These are phyloP conservation scores for Neophaeococcomyces mojaviensis DNA, from an alignment of 2,329 filamentous ascomycete species.

Conservation along the genomic window DNA sequence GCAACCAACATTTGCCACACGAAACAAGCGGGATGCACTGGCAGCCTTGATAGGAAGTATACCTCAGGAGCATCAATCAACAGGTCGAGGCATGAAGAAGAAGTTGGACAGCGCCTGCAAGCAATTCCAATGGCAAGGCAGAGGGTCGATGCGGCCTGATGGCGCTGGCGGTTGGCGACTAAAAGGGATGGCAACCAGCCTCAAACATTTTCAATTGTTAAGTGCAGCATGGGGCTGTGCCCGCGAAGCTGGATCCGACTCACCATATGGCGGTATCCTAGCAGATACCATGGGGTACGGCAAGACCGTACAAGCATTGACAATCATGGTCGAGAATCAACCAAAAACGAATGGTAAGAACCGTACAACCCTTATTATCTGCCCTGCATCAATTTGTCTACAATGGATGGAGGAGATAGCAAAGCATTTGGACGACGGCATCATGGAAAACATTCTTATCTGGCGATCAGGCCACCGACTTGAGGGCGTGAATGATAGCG, in stretches of 20 bases:
- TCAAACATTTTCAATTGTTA: conserved; percentile 31
- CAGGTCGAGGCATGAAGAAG: conserved; percentile 23
- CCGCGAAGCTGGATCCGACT: conserved; percentile 16
- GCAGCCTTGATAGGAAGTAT: conserved; percentile 27
- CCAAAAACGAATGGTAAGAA: conserved; percentile 5
- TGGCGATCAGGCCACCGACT: conserved; percentile 23
- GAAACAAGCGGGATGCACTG: conserved; percentile 26
- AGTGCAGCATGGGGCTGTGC: conserved; percentile 19
- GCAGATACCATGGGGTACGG: conserved; percentile 38
- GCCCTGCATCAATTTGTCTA: conserved; percentile 26
- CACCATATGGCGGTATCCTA: conserved; percentile 30
- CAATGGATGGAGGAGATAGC: conserved; percentile 32
- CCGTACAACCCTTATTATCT: conserved; percentile 33
- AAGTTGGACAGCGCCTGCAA: conserved; percentile 24
- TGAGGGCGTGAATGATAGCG: conserved; percentile 6
- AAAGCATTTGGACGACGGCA: conserved; percentile 25
- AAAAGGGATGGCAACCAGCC: conserved; percentile 26
- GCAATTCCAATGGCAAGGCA: conserved; percentile 23
- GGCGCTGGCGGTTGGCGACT: conserved; percentile 28
- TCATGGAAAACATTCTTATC: conserved; percentile 22
- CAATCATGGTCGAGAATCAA: conserved; percentile 32
- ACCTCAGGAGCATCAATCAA: conserved; percentile 22
- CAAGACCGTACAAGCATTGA: conserved; percentile 25
- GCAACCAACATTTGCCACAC: conserved; percentile 23
- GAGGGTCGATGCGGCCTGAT: conserved; percentile 22